phyloP scores from a whole-genome alignment of 139 green algal genomes.

The Ettlia oleoabundans region DNA sequence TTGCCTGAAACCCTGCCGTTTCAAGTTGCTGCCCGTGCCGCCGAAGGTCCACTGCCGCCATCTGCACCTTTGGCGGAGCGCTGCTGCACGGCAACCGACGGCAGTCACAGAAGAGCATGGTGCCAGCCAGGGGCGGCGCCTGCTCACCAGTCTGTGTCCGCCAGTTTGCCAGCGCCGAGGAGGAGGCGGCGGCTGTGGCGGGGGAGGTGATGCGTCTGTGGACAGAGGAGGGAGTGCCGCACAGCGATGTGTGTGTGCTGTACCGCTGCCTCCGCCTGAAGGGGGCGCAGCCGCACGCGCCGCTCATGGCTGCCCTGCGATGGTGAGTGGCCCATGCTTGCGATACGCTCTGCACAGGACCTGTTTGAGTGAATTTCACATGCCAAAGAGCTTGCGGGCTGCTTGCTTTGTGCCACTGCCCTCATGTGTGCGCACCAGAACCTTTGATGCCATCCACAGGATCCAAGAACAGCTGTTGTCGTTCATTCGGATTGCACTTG shows the following conservation, averaged over 20 bases:
- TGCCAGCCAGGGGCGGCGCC: not conserved
- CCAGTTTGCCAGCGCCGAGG: not conserved
- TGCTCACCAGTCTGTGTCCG: not conserved
- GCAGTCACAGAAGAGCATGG: not conserved
- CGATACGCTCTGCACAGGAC: no score
- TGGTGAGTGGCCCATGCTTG: not conserved
- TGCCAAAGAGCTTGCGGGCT: not conserved
- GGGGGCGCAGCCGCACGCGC: not conserved
- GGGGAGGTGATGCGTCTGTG: not conserved
- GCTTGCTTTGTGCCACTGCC: not conserved
- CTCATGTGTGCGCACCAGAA: no score
- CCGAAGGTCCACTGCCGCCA: conserved; percentile 7
- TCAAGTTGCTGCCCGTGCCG: not conserved
- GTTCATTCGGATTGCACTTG: no score
- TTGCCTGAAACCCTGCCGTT: not conserved
- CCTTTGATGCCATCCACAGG: no score
- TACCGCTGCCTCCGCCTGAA: conserved; percentile 27
- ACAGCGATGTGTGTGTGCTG: not conserved
- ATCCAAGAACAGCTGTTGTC: no score
- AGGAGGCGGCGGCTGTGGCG: conserved; percentile 5
- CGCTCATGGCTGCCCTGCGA: not conserved
- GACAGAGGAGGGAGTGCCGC: not conserved
- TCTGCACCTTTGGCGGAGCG: conserved; percentile 20
- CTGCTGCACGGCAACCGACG: conserved; percentile 21
- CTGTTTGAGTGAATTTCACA: no score